Evolutionary conservation across 768 basidiomycete genomes (phyloP), one percentile per base, ranked within the genome.

Genomic region (Lactifluus pinguis): DNA sequence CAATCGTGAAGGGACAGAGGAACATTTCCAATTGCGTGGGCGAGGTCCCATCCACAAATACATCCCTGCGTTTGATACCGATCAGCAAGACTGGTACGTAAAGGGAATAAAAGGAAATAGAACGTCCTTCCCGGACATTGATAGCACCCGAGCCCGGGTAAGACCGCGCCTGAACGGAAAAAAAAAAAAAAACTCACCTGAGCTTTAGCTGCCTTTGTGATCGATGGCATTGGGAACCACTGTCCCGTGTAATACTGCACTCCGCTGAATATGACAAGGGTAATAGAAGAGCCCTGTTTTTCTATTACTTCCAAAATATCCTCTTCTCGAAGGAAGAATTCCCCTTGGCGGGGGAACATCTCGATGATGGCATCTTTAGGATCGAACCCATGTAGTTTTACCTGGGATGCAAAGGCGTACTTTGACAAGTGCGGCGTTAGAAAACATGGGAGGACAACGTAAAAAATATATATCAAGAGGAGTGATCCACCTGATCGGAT

Each of bases 211-310:
- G 89, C 91, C 61, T 78, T 79, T 15, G 95, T 93, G 69, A 99
- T 87, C 29, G 76, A 74, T 69, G 87, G 69, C 76, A 98, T 92
- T 55, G 92, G 87, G 76, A 99, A 98, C 74, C 78, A 84, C 72
- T 99, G 95, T 14, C 95, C 97, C 25, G 93, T 95, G 75, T 98
- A 99, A 76, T 94, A 99, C 73, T 98, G 95, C 38, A 98, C 85
- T 2, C 95, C 92, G 57, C 89, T 86, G 70, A 99, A 89, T 61
- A 98, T 81, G 60, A 98, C 92, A 44, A 99, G 79, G 34, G 97
- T 90, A 65, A 98, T 92, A 49, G 79, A 79, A 53, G 80, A 66
- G 15, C 90, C 91, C 70, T 94, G 81, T 64, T 81, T 77, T 53
- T 82, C 79, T 67, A 99, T 85, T 50, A 76, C 75, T 57, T 81